A percentile compares a stretch with the other conserved stretches of the same genome.
These are phyloP conservation scores for Coprinopsis marcescibilis DNA, from an alignment of 768 basidiomycete genomes.

Conservation along the genomic window DNA sequence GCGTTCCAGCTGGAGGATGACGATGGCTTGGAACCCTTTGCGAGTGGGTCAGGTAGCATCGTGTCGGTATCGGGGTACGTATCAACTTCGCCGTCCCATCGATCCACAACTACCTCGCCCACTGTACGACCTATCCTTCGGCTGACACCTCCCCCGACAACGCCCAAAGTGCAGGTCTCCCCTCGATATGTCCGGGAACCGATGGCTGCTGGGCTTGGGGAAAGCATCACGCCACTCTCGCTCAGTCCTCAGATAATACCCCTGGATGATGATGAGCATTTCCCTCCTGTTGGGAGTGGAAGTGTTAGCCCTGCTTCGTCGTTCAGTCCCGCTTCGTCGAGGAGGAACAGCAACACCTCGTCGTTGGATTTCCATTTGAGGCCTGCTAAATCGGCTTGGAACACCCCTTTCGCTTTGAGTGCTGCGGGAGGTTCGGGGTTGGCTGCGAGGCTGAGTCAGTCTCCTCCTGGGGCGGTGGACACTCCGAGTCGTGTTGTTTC, in stretches of 20 bases:
- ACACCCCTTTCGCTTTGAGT: neutral
- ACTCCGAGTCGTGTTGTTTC: too few species aligned
- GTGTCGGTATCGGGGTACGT: neutral
- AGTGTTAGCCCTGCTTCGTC: neutral
- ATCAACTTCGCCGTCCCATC: neutral
- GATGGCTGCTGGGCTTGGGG: neutral
- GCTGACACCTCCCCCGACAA: neutral
- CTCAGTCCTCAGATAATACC: neutral
- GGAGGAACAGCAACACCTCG: neutral
- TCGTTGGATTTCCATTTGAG: neutral
- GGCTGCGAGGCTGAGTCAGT: too few species aligned
- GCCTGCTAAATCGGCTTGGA: constrained; percentile 1
- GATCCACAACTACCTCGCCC: neutral
- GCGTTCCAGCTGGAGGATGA: constrained; percentile 29
- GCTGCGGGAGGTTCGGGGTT: neutral
- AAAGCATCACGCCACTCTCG: neutral
- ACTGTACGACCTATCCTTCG: neutral
- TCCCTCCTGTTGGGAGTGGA: neutral
- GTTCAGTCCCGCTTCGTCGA: neutral
- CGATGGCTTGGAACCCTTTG: neutral
- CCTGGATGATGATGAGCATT: neutral
- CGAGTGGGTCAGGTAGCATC: neutral
- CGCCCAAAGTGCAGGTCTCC: neutral
- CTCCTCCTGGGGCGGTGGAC: too few species aligned
- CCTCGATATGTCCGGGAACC: neutral